A percentile compares a stretch with the other conserved stretches of the same genome.
These are phyloP conservation scores for Tuctoria greenei DNA, from an alignment of 176 grass and related monocot genomes.

Conservation along the genomic window DNA sequence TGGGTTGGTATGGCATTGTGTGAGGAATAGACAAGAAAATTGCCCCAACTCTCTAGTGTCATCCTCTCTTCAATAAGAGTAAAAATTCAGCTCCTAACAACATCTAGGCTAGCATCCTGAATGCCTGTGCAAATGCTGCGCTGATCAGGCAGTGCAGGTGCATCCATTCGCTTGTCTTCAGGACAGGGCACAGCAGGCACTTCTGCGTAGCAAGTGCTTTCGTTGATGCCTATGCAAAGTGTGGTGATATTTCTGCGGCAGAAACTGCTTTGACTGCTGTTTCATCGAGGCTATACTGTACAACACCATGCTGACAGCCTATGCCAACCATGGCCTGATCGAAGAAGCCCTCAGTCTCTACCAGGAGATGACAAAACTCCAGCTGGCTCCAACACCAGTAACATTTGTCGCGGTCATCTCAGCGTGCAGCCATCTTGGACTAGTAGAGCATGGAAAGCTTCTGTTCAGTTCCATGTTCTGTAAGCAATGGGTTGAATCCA, in stretches of 20 bases:
- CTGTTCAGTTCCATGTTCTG: conserved; percentile 38
- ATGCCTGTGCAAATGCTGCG: conserved; percentile 49
- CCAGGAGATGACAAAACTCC: conserved; percentile 37
- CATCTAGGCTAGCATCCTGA: conserved; percentile 46
- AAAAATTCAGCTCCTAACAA: too few relatives aligned
- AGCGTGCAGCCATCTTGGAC: conserved; percentile 53
- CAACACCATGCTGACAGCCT: conserved; percentile 67
- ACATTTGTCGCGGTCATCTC: conserved; percentile 51
- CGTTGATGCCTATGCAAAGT: conserved; percentile 65
- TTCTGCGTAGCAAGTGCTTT: conserved; percentile 50
- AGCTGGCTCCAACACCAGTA: conserved; percentile 44
- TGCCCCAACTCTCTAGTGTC: too few relatives aligned
- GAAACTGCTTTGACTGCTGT: conserved; percentile 24
- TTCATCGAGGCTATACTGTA: conserved; percentile 50
- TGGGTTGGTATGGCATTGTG: too few relatives aligned
- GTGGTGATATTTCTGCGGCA: conserved; percentile 44
- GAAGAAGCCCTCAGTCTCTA: conserved; percentile 37
- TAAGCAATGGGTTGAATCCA: conserved; percentile 43
- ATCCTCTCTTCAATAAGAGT: too few relatives aligned
- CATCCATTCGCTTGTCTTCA: conserved; percentile 46
- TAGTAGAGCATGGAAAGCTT: conserved; percentile 50
- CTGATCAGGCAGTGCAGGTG: conserved; percentile 48
- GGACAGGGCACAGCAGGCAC: conserved; percentile 37
- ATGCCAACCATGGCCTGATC: conserved; percentile 55
- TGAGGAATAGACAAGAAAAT: too few relatives aligned